Base-by-base conservation (phyloP, 129 eudicot genomes). In the Helianthus tuberosus region DNA sequence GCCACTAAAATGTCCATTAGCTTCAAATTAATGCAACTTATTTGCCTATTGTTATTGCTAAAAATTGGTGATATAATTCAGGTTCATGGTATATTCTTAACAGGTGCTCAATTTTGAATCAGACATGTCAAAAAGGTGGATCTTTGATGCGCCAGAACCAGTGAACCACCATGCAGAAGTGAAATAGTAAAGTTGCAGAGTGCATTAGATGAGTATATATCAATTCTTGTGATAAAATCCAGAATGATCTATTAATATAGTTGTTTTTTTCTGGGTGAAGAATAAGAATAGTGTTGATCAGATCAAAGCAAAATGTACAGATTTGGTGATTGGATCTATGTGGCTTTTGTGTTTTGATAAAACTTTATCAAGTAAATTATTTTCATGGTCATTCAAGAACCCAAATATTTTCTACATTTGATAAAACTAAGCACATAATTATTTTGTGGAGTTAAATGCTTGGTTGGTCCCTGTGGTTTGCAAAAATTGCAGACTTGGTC, bases 231-330 rank as follows among this genome's bases (percentile, higher is more conserved):
- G 60, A 64, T 48, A 64, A 64, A 38, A 8, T 64, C n/a, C 27
- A 64, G 44, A 23, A 54, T 41, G 50, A 29, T 61, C 9, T 23
- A 17, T 68, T 32, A 44, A 32, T 35, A 39, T 38, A n/a, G 5
- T 48, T 60, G 14, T 59, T 59, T 60, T 60, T 20, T 27, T 25
- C 29, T 11, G 3, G n/a, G 51, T 60, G 38, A 68, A 47, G 54
- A 70, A 70, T 51, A 62, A 23, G 36, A 25, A 47, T n/a, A 12
- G 16, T 32, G 23, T 57, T 69, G 64, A 20, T 44, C 73, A 29
- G 20, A 70, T 70, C 23, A 5, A 53, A 77, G 39, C n/a, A 39
- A 63, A 39, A 71, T 78, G 77, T 71, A 71, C 61, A 63, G 64
- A 75, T 71, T 25, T 57, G 36, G 38, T 57, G 63, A 23, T 20